Conservation (phyloP, 352 stramenopile genomes). For the Phytophthora sp. region DNA sequence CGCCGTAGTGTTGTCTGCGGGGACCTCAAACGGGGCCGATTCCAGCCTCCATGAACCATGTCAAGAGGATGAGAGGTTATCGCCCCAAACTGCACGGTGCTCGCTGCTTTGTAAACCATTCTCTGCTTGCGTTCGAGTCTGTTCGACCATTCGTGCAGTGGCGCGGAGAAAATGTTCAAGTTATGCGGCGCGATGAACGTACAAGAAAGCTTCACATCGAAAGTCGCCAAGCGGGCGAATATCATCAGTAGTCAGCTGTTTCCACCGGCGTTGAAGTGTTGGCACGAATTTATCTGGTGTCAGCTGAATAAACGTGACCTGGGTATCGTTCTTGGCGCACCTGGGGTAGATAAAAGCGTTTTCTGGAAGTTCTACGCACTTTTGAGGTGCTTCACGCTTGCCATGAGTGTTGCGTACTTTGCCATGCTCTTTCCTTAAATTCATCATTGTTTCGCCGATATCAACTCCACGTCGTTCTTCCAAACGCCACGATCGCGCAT, state of each 20-base stretch:
- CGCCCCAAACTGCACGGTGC: neutral
- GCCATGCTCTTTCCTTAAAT: no score
- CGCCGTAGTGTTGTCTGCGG: conserved; percentile 5
- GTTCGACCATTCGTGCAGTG: neutral
- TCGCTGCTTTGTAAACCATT: conserved; percentile 5
- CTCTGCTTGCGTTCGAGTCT: neutral
- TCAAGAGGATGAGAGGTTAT: conserved; percentile 3
- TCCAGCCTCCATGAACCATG: neutral
- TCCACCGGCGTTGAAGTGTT: conserved; percentile 6
- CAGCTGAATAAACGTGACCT: conserved; percentile 8
- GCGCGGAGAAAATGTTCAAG: conserved; percentile 8
- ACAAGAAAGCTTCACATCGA: conserved; percentile 7
- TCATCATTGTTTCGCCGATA: no score
- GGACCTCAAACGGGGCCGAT: neutral
- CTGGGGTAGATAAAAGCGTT: conserved; percentile 6
- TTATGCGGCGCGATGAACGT: neutral
- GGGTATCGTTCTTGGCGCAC: conserved; percentile 2
- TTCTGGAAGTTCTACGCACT: no score
- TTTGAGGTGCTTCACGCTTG: no score
- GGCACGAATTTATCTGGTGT: neutral
- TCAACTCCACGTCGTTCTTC: no score
- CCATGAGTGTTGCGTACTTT: no score
- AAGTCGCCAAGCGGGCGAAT: neutral
- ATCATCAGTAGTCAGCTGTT: neutral
- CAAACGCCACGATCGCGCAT: no score